These are phyloP conservation scores for Malus asiatica DNA, from an alignment of 306 rosid species.

Conservation along the genomic window DNA sequence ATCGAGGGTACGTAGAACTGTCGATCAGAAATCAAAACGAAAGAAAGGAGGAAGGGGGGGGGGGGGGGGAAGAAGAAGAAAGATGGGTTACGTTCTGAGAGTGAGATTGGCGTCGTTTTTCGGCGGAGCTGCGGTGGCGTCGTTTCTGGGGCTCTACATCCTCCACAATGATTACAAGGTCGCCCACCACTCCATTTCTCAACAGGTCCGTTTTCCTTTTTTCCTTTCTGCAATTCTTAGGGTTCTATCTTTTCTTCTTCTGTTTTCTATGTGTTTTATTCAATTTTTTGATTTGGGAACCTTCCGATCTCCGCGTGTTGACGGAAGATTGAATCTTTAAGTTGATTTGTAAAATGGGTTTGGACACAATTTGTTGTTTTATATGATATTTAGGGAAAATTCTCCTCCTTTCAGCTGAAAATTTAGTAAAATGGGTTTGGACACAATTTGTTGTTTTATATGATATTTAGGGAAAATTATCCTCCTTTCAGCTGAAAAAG, in stretches of 20 bases:
- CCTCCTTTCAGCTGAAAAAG: not conserved
- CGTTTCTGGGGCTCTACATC: conserved; percentile 61
- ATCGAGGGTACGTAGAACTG: not conserved
- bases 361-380: not conserved
- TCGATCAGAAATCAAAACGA: no score
- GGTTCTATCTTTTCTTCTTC: not conserved
- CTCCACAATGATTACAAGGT: conserved; percentile 80
- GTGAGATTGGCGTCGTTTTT: conserved; percentile 87
- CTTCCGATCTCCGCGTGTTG: not conserved
- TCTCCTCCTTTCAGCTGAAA: not conserved
- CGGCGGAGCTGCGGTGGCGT: conserved; percentile 76
- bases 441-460: not conserved
- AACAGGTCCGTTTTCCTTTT: conserved; percentile 46
- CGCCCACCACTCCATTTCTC: conserved; percentile 57
- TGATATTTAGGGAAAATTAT: not conserved
- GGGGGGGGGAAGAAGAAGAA: conserved; percentile 11
- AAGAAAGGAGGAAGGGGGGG: no score
- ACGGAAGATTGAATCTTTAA: not conserved
- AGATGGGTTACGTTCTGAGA: conserved; percentile 81
- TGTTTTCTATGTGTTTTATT: not conserved
- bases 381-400: not conserved
- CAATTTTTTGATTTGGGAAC: not conserved
- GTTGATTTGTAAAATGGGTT: not conserved
- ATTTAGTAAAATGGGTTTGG: no score
- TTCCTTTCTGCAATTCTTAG: not conserved